phyloP scores from a whole-genome alignment of 2,329 filamentous ascomycete genomes.

The Aspergillus nomiae region DNA sequence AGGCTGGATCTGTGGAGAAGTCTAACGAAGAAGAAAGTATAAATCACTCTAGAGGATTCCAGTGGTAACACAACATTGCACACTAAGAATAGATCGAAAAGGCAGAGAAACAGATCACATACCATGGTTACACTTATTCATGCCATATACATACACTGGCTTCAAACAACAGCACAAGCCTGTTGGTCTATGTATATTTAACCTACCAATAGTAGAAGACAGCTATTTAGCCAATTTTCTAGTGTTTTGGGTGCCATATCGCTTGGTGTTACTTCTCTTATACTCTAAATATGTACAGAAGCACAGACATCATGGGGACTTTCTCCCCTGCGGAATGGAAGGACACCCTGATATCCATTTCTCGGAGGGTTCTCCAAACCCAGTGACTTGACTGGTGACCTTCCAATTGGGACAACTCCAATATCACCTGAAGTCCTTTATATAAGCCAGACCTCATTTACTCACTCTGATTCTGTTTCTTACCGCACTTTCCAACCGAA shows the following conservation, averaged over 20 bases:
- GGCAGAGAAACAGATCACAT: too few relatives aligned
- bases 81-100: too few relatives aligned
- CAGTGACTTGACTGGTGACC: neutral
- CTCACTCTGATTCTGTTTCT: neutral
- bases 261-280: neutral
- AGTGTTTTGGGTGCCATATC: neutral
- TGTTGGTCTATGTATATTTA: neutral
- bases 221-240: neutral
- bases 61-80: neutral
- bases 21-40: neutral
- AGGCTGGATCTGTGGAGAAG: too few relatives aligned
- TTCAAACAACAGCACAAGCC: neutral
- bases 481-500: neutral
- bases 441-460: neutral
- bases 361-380: neutral
- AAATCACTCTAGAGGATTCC: neutral
- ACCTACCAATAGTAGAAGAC: neutral
- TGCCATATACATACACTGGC: neutral
- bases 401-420: neutral
- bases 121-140: too few relatives aligned
- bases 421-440: neutral
- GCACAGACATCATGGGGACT: neutral
- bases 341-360: neutral
- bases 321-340: neutral
- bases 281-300: neutral